phyloP scores from a whole-genome alignment of 768 basidiomycete genomes.

The Rhizopogon vesiculosus region DNA sequence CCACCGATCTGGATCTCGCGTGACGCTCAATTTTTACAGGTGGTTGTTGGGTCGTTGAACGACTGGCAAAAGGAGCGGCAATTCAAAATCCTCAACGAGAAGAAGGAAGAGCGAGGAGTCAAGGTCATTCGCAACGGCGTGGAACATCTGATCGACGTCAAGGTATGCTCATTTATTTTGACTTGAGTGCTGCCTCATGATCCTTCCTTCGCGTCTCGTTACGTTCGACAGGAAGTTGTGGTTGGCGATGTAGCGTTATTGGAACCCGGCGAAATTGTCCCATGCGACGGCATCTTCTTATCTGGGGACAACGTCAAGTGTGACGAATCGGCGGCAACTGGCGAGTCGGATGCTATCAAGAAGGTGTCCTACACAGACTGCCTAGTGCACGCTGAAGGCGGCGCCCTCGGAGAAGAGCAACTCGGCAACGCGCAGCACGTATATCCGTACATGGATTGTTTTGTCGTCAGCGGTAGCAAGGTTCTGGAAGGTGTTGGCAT shows the following conservation, averaged over 20 bases:
- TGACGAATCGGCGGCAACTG: conserved; percentile 95
- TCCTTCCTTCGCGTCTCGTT: not conserved
- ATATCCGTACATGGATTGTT: conserved; percentile 76
- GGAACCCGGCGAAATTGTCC: conserved; percentile 94
- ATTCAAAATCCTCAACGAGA: conserved; percentile 87
- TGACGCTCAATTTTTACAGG: conserved; percentile 32
- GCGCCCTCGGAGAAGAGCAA: conserved; percentile 18
- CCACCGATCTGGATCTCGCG: not conserved
- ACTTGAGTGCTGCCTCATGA: not conserved
- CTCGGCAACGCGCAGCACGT: conserved; percentile 14
- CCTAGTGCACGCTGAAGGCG: too few relatives aligned
- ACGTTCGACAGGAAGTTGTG: conserved; percentile 65
- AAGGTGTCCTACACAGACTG: conserved; percentile 80
- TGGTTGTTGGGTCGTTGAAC: conserved; percentile 89
- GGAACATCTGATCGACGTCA: conserved; percentile 76
- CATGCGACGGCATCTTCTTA: conserved; percentile 94
- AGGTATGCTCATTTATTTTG: conserved; percentile 36
- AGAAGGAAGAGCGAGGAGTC: conserved; percentile 91
- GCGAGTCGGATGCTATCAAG: conserved; percentile 93
- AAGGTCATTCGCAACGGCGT: conserved; percentile 74
- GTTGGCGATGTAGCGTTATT: conserved; percentile 91
- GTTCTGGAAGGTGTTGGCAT: conserved; percentile 91
- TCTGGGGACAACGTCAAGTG: conserved; percentile 91
- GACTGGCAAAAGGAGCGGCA: conserved; percentile 99
- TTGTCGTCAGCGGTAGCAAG: conserved; percentile 89